phyloP scores from a whole-genome alignment of 164 flowering plant genomes.

The Hamamelis virginiana region DNA sequence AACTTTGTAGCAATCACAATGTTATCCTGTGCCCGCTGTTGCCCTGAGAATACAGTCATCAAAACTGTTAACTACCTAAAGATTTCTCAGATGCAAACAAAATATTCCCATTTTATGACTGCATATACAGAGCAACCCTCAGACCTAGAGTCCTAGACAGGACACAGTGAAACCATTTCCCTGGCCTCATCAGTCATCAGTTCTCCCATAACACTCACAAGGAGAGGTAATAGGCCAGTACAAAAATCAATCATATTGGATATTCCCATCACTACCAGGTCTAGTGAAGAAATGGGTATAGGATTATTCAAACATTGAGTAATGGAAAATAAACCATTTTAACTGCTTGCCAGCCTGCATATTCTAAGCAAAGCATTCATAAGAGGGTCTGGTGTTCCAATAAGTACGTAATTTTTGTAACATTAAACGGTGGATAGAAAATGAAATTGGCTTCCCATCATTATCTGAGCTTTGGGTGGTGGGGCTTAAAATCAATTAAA shows the following conservation, averaged over 20 bases:
- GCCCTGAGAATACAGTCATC: conserved; percentile 38
- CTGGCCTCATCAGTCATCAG: not conserved
- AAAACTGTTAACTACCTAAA: not conserved
- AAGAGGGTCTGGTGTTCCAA: not conserved
- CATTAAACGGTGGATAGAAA: too few species aligned
- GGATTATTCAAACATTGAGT: not conserved
- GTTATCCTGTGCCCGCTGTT: conserved; percentile 37
- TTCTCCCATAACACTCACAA: not conserved
- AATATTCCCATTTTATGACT: not conserved
- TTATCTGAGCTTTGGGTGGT: not conserved
- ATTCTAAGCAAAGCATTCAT: not conserved
- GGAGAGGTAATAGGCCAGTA: not conserved
- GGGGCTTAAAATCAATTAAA: not conserved
- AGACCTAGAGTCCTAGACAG: not conserved
- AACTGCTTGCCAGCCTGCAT: not conserved
- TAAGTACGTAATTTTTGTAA: not conserved
- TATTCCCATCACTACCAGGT: not conserved
- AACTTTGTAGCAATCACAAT: conserved; percentile 92
- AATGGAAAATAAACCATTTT: not conserved
- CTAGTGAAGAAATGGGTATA: not conserved
- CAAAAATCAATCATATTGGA: too few species aligned
- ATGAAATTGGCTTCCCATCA: too few species aligned
- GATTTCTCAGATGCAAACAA: not conserved
- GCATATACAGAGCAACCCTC: not conserved
- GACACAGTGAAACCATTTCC: not conserved